Conservation (phyloP, 371 early-diverging fungal species). For the Amoeboaphelidium protococcarum region DNA sequence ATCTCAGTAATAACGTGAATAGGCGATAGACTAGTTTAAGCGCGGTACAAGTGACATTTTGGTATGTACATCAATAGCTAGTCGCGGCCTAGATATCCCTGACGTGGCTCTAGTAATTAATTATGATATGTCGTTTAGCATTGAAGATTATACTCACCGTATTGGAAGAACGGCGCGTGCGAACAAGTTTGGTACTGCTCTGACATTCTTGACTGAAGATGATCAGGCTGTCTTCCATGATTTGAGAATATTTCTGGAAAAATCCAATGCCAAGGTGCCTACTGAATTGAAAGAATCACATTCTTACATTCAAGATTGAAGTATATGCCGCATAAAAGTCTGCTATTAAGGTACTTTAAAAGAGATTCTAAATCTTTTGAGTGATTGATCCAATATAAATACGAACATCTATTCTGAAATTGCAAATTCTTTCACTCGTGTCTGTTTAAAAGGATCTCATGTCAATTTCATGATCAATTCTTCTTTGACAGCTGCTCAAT, state of each 20-base stretch:
- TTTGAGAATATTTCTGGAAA: conserved; percentile 54
- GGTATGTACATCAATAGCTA: conserved; percentile 94
- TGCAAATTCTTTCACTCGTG: no score
- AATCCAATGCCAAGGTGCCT: conserved; percentile 54
- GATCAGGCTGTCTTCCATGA: conserved; percentile 34
- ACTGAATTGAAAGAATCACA: no score
- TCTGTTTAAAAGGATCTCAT: no score
- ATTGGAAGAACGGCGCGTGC: conserved; percentile 96
- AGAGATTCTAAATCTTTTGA: no score
- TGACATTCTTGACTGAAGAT: conserved; percentile 57
- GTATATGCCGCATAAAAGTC: no score
- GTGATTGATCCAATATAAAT: no score
- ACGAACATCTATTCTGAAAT: no score
- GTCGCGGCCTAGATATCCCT: conserved; percentile 94
- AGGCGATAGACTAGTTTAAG: conserved; percentile 38
- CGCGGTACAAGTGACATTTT: conserved; percentile 41
- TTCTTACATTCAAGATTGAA: no score
- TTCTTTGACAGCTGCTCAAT: no score
- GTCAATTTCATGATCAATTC: no score
- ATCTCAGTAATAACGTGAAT: conserved; percentile 74
- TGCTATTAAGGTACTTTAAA: no score
- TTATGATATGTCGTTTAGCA: conserved; percentile 88
- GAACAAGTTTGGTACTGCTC: conserved; percentile 72
- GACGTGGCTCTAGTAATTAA: conserved; percentile 90
- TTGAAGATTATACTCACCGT: conserved; percentile 91